Percentiles rank a stretch among this genome's conserved stretches.
Evolutionary conservation across 306 rosid genomes (phyloP).

Genomic region (Pachyrhizus erosus): DNA sequence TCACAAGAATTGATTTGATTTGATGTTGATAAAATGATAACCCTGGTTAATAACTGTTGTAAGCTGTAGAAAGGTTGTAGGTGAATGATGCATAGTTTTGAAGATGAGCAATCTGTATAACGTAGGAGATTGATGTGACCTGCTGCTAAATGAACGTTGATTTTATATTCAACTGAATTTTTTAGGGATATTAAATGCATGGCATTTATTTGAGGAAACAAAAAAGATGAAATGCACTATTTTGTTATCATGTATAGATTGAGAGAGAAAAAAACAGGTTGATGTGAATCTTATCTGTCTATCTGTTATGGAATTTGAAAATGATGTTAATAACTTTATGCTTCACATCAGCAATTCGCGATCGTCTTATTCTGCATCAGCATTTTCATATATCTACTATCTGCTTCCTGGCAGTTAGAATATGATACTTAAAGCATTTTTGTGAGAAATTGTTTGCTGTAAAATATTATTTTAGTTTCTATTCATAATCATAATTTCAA

Average conservation of each 20-base stretch:
- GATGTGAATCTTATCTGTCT: not conserved
- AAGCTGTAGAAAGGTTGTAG: constrained; percentile 35
- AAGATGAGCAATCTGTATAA: constrained; percentile 40
- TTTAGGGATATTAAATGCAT: constrained; percentile 18
- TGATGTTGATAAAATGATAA: constrained; percentile 16
- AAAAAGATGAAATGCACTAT: constrained; percentile 1
- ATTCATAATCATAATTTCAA: too few relatives aligned
- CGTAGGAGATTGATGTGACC: constrained; percentile 28
- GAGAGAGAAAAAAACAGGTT: not conserved
- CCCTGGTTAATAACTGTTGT: not conserved
- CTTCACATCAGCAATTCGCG: not conserved
- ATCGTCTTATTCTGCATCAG: not conserved
- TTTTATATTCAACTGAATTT: constrained; percentile 10
- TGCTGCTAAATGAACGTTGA: constrained; percentile 28
- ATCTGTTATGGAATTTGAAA: not conserved
- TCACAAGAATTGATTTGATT: constrained; percentile 35
- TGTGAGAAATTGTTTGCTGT: too few relatives aligned
- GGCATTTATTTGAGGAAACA: not conserved
- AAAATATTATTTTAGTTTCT: too few relatives aligned
- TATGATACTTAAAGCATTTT: too few relatives aligned
- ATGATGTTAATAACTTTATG: not conserved
- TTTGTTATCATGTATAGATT: not conserved
- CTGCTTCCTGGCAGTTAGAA: too few relatives aligned
- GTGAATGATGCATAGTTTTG: constrained; percentile 42
- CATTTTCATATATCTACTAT: too few relatives aligned